Evolutionary conservation across 257 asterid species (phyloP).

Genomic region (Echium plantagineum): DNA sequence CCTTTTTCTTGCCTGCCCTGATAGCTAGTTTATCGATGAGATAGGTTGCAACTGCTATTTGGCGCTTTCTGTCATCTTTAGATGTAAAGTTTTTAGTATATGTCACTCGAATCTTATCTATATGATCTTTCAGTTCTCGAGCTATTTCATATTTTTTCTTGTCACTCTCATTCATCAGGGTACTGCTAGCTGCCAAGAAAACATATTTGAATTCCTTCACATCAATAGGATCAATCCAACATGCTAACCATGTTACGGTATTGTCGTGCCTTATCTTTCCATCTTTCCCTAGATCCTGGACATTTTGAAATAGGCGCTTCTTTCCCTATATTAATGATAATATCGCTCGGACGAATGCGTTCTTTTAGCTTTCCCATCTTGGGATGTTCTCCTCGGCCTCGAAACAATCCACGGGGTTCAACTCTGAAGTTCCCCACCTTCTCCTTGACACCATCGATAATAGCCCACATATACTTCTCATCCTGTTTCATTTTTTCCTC

Average conservation of each 20-base stretch:
- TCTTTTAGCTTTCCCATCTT: slow-evolving; percentile 92
- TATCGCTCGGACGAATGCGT: slow-evolving; percentile 82
- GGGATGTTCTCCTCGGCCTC: slow-evolving; percentile 99
- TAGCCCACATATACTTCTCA: slow-evolving; percentile 94
- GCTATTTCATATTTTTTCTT: slow-evolving; percentile 96
- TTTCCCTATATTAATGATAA: slow-evolving; percentile 84
- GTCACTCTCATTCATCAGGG: slow-evolving; percentile 93
- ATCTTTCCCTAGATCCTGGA: slow-evolving; percentile 88
- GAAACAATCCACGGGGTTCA: slow-evolving; percentile 97
- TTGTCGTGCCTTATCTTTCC: slow-evolving; percentile 97
- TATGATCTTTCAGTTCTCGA: slow-evolving; percentile 70
- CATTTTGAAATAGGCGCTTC: slow-evolving; percentile 86
- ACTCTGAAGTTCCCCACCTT: slow-evolving; percentile 98
- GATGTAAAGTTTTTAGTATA: slow-evolving; percentile 66
- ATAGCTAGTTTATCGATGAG: no score
- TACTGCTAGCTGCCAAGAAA: no score
- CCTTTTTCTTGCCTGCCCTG: slow-evolving; percentile 99
- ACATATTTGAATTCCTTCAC: slow-evolving; percentile 80
- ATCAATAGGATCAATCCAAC: slow-evolving; percentile 91
- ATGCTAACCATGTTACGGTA: slow-evolving; percentile 97
- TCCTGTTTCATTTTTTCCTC: slow-evolving; percentile 85
- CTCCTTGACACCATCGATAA: slow-evolving; percentile 75
- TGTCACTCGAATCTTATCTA: slow-evolving; percentile 61
- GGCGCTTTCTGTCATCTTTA: slow-evolving; percentile 69
- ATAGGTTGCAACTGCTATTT: slow-evolving; percentile 96